A percentile compares a stretch with the other conserved stretches of the same genome.
Evolutionary conservation across 768 basidiomycete species (phyloP).

Genomic region (Lactifluus echinatus): DNA sequence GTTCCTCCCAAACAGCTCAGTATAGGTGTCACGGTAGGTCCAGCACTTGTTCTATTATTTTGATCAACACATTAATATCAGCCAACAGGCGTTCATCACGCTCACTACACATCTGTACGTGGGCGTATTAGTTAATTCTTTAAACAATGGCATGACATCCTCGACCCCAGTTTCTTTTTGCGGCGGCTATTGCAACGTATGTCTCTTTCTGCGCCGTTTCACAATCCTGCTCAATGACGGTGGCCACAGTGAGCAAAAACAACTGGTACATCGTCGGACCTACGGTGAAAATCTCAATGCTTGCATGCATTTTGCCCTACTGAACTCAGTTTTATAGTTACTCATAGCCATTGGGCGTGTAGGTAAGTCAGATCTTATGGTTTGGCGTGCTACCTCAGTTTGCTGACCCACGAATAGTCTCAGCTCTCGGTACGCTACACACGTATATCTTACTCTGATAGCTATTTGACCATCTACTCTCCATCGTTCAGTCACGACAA

Average conservation of each 20-base stretch:
- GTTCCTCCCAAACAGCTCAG: constrained; percentile 8
- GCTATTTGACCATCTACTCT: not conserved
- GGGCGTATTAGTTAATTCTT: not conserved
- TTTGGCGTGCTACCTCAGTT: not conserved
- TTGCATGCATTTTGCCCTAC: not conserved
- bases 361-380: constrained; percentile 5
- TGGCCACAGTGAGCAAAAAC: constrained; percentile 17
- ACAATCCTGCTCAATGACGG: not conserved
- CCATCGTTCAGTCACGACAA: constrained; percentile 7
- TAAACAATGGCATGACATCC: not conserved
- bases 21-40: constrained; percentile 18
- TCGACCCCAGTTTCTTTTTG: constrained; percentile 12
- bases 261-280: constrained; percentile 16
- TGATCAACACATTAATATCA: not conserved
- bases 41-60: not conserved
- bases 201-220: not conserved
- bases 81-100: constrained; percentile 8
- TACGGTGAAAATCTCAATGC: constrained; percentile 3
- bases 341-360: constrained; percentile 7
- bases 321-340: constrained; percentile 2
- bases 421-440: constrained; percentile 12
- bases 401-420: constrained; percentile 5
- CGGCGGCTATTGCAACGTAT: constrained; percentile 11
- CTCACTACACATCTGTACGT: constrained; percentile 17
- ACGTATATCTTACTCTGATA: not conserved